Base-by-base conservation (phyloP, 768 basidiomycete genomes). In the Leccinum uliginosum region DNA sequence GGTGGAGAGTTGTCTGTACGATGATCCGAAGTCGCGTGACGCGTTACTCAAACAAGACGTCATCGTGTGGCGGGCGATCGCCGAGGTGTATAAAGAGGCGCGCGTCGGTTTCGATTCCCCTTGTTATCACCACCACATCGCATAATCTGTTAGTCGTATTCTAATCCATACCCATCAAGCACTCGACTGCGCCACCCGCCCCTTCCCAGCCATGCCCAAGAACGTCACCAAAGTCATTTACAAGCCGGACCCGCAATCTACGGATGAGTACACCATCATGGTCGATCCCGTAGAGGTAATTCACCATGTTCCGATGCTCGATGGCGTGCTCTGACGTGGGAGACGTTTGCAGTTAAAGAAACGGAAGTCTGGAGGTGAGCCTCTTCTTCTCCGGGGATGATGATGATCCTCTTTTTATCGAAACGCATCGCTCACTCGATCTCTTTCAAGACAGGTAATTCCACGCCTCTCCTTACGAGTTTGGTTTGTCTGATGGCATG, bases 281-380 rank as follows among this genome's bases (percentile, higher is more conserved):
- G 84, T 91, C 44, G 80, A 89, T 67, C 76, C 77, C 3, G 75
- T 67, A 53, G 80, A 84, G 82, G 91, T 91, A 60, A 21, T 79
- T 62, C 47, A 50, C 38, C 30, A 45, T 59, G 49, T 53, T 47
- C 38, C 32, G 27, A 56, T 48, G 26, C 53, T 34, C 44, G 44
- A 50, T 50, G 35, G 34, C 51, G 35, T 34, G 17, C 26, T 45
- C 59, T 62, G 50, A 63, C 44, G 23, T 24, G 52, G 34, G 50
- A 46, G 23, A 46, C 23, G 19, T 56, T 34, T 38, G 47, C 61
- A 91, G 90, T 89, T 74, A 71, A 83, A 83, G 75, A 87, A 84
- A 70, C 93, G 88, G 88, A 87, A 83, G 71, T 79, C 74, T 10
- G 90, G 88, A 80, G 89, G 91, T 91, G 60, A 75, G 81, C 50